phyloP scores from a whole-genome alignment of 176 grass and related monocot species.

The Carex pumila region DNA sequence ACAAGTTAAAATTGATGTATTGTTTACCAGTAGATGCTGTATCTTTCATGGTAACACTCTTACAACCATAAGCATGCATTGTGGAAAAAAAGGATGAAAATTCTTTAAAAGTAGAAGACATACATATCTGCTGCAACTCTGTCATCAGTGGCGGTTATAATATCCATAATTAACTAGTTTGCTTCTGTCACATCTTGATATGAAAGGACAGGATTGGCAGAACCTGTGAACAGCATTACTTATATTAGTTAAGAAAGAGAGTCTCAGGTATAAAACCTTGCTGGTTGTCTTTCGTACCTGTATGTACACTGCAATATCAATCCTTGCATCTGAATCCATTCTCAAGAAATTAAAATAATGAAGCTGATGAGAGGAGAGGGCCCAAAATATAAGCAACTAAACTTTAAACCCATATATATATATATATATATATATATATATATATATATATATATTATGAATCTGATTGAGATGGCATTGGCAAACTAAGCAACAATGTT shows the following conservation, averaged over 20 bases:
- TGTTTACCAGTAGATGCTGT: neutral
- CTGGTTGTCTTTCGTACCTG: neutral
- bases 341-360: neutral
- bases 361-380: neutral
- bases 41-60: neutral
- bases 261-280: slow-evolving; percentile 1
- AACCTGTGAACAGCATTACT: slow-evolving; percentile 37
- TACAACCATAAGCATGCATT: neutral
- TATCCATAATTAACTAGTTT: slow-evolving; percentile 58
- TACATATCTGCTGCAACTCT: slow-evolving; percentile 38
- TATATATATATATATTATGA: neutral
- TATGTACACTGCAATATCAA: neutral
- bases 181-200: slow-evolving; percentile 59
- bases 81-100: slow-evolving; percentile 21
- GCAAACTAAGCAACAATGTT: neutral
- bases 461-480: neutral
- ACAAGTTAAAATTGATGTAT: neutral
- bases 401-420: neutral
- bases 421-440: neutral
- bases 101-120: slow-evolving; percentile 9
- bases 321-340: neutral
- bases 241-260: neutral
- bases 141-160: slow-evolving; percentile 31
- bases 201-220: slow-evolving; percentile 80
- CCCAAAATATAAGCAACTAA: neutral